Conservation (phyloP, 257 asterid genomes). For the Eustoma russellianum region DNA sequence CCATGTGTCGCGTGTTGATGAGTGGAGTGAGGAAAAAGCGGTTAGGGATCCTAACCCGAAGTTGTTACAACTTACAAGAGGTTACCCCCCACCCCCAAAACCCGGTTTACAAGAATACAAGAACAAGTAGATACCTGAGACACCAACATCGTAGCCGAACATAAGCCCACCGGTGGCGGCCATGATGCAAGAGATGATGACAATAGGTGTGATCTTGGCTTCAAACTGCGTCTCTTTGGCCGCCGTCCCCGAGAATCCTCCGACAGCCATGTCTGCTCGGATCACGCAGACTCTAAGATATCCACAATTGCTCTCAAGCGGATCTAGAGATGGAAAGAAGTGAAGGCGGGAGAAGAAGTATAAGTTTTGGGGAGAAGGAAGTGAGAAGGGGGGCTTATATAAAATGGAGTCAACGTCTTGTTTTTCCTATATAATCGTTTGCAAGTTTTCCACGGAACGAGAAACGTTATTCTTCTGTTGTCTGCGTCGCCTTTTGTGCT, state of each 20-base stretch:
- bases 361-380: neutral
- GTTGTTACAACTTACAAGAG: neutral
- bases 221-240: constrained; percentile 53
- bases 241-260: constrained; percentile 45
- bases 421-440: no score
- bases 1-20: no score
- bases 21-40: no score
- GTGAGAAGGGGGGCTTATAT: neutral
- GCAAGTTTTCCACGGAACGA: constrained; percentile 1
- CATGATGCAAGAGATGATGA: constrained; percentile 65
- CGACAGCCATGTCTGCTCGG: constrained; percentile 48
- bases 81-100: no score
- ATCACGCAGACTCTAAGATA: neutral
- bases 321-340: neutral
- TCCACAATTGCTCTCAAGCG: neutral
- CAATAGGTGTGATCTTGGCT: constrained; percentile 77
- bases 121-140: constrained; percentile 34
- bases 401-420: no score
- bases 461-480: constrained; percentile 7
- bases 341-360: neutral
- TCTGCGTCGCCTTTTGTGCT: neutral
- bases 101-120: neutral
- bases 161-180: constrained; percentile 90
- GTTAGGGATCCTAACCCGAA: no score
- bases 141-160: constrained; percentile 81